Conservation (phyloP, 768 basidiomycete genomes). For the Gymnopilus junonius region DNA sequence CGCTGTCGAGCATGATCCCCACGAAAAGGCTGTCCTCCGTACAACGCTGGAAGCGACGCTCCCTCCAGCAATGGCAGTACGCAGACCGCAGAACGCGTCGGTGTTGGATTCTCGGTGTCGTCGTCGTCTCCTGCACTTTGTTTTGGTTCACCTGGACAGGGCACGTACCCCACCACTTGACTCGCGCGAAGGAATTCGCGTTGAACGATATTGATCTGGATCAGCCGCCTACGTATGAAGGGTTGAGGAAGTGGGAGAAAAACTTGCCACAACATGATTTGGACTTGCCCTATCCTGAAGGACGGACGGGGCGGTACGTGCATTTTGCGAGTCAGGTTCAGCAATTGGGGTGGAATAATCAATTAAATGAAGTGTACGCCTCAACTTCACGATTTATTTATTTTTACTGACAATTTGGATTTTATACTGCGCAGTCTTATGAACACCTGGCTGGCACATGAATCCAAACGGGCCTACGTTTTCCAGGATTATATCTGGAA, state of each 20-base stretch:
- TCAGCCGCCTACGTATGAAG: constrained; percentile 18
- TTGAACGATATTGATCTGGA: constrained; percentile 8
- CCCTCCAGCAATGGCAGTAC: neutral
- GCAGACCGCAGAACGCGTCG: neutral
- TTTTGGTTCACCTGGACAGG: neutral
- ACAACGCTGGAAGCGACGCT: neutral
- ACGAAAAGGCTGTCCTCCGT: neutral
- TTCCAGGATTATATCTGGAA: constrained; percentile 53
- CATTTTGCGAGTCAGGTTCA: constrained; percentile 50
- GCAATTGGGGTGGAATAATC: constrained; percentile 55
- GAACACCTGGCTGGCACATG: constrained; percentile 55
- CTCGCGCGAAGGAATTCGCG: neutral
- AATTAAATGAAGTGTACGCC: constrained; percentile 53
- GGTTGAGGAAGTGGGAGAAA: constrained; percentile 43
- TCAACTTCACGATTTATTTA: neutral
- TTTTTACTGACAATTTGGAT: neutral
- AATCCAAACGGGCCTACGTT: constrained; percentile 54
- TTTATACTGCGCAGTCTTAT: constrained; percentile 44
- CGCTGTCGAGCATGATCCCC: neutral
- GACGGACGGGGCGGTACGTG: constrained; percentile 50
- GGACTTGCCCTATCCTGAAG: constrained; percentile 52
- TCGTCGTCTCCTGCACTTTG: neutral
- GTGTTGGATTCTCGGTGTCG: neutral
- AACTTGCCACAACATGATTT: constrained; percentile 55
- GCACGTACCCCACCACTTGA: neutral